Evolutionary conservation across 305 asterid genomes (phyloP).

Genomic region (Fraxinus floribunda): DNA sequence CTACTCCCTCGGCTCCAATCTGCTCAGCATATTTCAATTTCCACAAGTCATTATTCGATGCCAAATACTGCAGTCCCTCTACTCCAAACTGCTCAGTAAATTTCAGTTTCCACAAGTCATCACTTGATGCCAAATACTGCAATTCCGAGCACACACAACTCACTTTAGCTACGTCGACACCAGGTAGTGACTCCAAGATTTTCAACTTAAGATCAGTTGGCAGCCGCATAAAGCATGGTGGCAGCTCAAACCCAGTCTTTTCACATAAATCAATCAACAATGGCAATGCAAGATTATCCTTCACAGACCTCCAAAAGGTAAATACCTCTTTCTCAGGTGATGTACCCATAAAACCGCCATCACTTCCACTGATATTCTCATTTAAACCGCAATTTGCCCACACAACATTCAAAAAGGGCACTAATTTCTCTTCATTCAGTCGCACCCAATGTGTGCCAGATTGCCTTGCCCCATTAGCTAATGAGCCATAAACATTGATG

Average conservation of each 20-base stretch:
- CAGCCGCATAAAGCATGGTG: slow-evolving; percentile 75
- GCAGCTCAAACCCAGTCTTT: slow-evolving; percentile 59
- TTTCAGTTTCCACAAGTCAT: slow-evolving; percentile 79
- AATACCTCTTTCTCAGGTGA: slow-evolving; percentile 66
- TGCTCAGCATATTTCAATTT: slow-evolving; percentile 54
- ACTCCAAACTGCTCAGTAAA: slow-evolving; percentile 48
- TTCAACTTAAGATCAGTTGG: slow-evolving; percentile 77
- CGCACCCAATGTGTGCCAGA: slow-evolving; percentile 33
- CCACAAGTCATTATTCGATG: slow-evolving; percentile 76
- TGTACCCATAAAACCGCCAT: slow-evolving; percentile 21
- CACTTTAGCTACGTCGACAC: slow-evolving; percentile 60
- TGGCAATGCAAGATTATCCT: slow-evolving; percentile 74
- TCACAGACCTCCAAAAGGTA: slow-evolving; percentile 70
- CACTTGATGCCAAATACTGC: slow-evolving; percentile 56
- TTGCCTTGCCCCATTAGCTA: slow-evolving; percentile 32
- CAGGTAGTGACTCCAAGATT: slow-evolving; percentile 61
- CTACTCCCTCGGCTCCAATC: slow-evolving; percentile 32
- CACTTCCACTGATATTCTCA: slow-evolving; percentile 27
- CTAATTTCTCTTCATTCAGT: slow-evolving; percentile 57
- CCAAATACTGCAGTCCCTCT: slow-evolving; percentile 42
- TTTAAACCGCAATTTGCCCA: slow-evolving; percentile 71
- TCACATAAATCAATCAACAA: slow-evolving; percentile 81
- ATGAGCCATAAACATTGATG: slow-evolving; percentile 57
- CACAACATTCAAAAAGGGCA: slow-evolving; percentile 60
- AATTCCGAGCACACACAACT: slow-evolving; percentile 62